These are phyloP conservation scores for Papiliotrema laurentii DNA, from an alignment of 1,284 basidiomycete genomes.

Conservation along the genomic window DNA sequence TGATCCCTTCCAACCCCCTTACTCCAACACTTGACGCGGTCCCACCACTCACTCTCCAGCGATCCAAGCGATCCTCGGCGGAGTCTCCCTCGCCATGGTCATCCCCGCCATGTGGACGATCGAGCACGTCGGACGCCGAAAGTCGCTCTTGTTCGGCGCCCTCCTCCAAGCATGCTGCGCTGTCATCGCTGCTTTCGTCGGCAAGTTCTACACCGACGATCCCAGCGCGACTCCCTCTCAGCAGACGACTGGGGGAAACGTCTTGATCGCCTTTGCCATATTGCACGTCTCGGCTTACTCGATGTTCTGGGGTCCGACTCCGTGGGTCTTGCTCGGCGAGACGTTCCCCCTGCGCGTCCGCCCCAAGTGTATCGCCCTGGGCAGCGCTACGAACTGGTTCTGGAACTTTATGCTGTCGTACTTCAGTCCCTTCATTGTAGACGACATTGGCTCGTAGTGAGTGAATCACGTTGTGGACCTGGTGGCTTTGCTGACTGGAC, in stretches of 20 bases:
- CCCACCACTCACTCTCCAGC: not conserved
- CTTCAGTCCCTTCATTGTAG: constrained; percentile 53
- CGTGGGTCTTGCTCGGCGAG: constrained; percentile 62
- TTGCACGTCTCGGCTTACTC: constrained; percentile 68
- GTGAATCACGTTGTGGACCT: not conserved
- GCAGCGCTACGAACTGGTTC: constrained; percentile 54
- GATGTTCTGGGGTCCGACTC: constrained; percentile 62
- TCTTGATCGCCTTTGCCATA: constrained; percentile 66
- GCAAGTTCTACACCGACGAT: constrained; percentile 60
- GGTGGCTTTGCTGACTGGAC: not conserved
- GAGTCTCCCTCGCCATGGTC: constrained; percentile 29
- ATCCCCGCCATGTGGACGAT: constrained; percentile 42
- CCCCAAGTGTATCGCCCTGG: constrained; percentile 68
- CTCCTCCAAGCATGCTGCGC: constrained; percentile 54
- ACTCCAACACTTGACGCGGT: not conserved
- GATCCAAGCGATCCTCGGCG: constrained; percentile 25
- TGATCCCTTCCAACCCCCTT: not conserved
- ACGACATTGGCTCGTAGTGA: constrained; percentile 58
- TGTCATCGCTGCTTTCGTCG: constrained; percentile 59
- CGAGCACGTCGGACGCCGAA: constrained; percentile 38
- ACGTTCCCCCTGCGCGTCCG: constrained; percentile 69
- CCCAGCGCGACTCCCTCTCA: constrained; percentile 42
- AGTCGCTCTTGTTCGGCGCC: constrained; percentile 60
- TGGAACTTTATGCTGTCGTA: constrained; percentile 61
- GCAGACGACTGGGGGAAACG: constrained; percentile 57